These are phyloP conservation scores for Wickerhamiella kurtzmanii DNA, from an alignment of 805 yeast genomes.

Conservation along the genomic window DNA sequence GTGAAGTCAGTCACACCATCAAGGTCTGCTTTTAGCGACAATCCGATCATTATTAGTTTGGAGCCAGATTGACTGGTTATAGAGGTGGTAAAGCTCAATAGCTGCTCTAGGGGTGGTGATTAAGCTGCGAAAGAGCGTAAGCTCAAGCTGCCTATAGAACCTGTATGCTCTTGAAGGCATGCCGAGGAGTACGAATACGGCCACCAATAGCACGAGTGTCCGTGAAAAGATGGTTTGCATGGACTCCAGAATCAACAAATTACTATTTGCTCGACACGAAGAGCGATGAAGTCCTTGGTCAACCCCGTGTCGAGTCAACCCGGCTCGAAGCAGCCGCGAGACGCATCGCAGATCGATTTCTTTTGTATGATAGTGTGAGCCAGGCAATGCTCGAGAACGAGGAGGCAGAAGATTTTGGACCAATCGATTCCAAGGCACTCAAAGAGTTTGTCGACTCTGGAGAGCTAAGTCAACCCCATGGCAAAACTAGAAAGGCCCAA, in stretches of 20 bases:
- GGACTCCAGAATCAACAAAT: conserved; percentile 9
- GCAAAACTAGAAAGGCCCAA: conserved; percentile 4
- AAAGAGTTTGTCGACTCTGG: conserved; percentile 10
- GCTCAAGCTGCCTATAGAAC: not conserved
- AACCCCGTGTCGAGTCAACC: conserved; percentile 19
- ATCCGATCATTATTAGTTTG: conserved; percentile 21
- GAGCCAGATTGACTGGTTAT: no score
- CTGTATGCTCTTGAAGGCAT: not conserved
- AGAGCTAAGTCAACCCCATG: conserved; percentile 11
- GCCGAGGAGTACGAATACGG: not conserved
- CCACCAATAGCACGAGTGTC: not conserved
- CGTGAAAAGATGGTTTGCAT: not conserved
- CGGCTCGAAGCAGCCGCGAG: conserved; percentile 22
- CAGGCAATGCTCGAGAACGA: conserved; percentile 18
- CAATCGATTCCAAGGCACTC: conserved; percentile 1
- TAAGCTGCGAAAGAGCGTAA: not conserved
- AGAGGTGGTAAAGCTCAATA: no score
- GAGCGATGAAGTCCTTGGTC: conserved; percentile 19
- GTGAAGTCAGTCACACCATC: conserved; percentile 41
- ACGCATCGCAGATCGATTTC: conserved; percentile 22
- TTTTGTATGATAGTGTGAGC: conserved; percentile 22
- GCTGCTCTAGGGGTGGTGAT: no score
- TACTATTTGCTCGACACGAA: conserved; percentile 10
- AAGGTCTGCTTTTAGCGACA: conserved; percentile 33
- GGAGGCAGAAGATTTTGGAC: conserved; percentile 6